phyloP scores from a whole-genome alignment of 108 stramenopile genomes.

The Stephanodiscus triporus region DNA sequence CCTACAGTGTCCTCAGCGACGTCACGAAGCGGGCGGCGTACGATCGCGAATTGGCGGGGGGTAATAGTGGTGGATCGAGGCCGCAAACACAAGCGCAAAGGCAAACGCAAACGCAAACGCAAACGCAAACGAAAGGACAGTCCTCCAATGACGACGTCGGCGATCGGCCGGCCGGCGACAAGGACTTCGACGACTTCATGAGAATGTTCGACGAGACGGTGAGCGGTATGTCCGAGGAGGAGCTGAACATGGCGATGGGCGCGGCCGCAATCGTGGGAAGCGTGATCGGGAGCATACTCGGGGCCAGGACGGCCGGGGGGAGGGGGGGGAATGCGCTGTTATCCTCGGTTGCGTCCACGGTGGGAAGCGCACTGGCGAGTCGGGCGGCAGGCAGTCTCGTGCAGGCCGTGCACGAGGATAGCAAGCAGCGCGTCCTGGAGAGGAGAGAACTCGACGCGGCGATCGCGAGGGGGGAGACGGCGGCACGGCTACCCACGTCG shows the following conservation, averaged over 20 bases:
- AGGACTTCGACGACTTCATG: slow-evolving; percentile 60
- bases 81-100: background rate
- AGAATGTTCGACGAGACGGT: slow-evolving; percentile 71
- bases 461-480: slow-evolving; percentile 54
- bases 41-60: slow-evolving; percentile 61
- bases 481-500: slow-evolving; percentile 45
- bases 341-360: slow-evolving; percentile 50
- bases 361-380: slow-evolving; percentile 68
- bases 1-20: slow-evolving; percentile 80
- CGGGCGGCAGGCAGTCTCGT: slow-evolving; percentile 56
- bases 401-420: slow-evolving; percentile 57
- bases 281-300: slow-evolving; percentile 62
- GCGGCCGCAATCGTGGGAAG: slow-evolving; percentile 60
- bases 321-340: slow-evolving; percentile 44
- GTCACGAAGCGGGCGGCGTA: slow-evolving; percentile 51
- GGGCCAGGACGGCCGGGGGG: slow-evolving; percentile 31
- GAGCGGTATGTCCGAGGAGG: slow-evolving; percentile 69
- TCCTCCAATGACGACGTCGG: slow-evolving; percentile 2
- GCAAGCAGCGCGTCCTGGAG: slow-evolving; percentile 59
- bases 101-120: too few species aligned
- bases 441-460: slow-evolving; percentile 53
- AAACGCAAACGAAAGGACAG: slow-evolving; percentile 5
- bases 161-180: background rate
- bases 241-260: slow-evolving; percentile 65
- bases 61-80: background rate